A percentile compares a stretch with the other conserved stretches of the same genome.
These are phyloP conservation scores for Penicillium longicatenatum DNA, from an alignment of 495 filamentous ascomycete species.

Conservation along the genomic window DNA sequence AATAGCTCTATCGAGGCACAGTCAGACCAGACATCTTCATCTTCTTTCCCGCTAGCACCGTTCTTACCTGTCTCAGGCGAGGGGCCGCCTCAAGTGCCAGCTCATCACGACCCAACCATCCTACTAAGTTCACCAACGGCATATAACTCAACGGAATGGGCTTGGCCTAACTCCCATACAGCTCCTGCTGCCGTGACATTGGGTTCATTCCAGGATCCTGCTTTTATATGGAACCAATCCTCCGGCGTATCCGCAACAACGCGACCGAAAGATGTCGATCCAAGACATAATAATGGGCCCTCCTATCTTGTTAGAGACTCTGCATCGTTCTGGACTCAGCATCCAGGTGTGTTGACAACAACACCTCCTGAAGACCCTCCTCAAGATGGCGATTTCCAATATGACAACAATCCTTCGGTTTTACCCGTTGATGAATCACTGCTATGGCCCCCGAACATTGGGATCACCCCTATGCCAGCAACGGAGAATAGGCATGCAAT, in stretches of 20 bases:
- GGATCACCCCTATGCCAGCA: neutral
- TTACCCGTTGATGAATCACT: neutral
- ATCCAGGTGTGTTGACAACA: slow-evolving; percentile 4
- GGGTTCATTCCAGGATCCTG: neutral
- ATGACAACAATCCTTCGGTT: neutral
- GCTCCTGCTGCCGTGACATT: neutral
- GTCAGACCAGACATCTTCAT: neutral
- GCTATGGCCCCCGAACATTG: neutral
- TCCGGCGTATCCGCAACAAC: neutral
- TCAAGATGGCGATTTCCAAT: neutral
- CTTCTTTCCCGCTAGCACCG: neutral
- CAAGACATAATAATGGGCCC: neutral
- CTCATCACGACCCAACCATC: neutral
- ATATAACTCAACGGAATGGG: slow-evolving; percentile 5
- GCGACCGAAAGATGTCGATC: slow-evolving; percentile 5
- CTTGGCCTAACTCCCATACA: neutral
- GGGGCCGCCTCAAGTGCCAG: neutral
- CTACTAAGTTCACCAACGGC: neutral
- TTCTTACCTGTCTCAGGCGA: neutral
- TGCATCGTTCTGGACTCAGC: slow-evolving; percentile 17
- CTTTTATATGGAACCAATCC: slow-evolving; percentile 7
- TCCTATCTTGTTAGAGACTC: slow-evolving; percentile 13
- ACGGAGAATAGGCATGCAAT: neutral
- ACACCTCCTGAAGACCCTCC: neutral
- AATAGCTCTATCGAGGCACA: neutral